Percentiles rank a stretch among this genome's conserved stretches.
phyloP scores from a whole-genome alignment of 768 basidiomycete genomes.

The Kwoniella dejecticola region DNA sequence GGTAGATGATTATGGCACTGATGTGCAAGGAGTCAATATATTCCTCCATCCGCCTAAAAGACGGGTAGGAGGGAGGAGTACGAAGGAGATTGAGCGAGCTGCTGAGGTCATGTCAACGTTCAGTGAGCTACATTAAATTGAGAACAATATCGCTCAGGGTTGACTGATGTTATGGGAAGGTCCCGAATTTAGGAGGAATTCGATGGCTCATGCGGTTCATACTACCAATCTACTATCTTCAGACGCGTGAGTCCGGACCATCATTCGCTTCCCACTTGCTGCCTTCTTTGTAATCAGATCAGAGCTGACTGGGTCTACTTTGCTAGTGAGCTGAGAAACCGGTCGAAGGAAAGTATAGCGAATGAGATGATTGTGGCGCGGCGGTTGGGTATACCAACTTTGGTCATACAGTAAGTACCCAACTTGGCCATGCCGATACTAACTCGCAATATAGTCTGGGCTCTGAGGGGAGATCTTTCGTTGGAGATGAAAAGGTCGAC shows the following conservation, averaged over 20 bases:
- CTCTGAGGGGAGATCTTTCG: not conserved
- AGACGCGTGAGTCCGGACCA: constrained; percentile 15
- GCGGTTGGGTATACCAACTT: constrained; percentile 15
- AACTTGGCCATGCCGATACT: too few relatives aligned
- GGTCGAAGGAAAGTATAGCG: constrained; percentile 16
- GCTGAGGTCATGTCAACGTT: not conserved
- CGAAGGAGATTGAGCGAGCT: not conserved
- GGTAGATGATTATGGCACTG: not conserved
- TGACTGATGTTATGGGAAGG: not conserved
- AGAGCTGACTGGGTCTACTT: not conserved
- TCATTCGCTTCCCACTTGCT: not conserved
- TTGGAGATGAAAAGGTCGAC: constrained; percentile 1
- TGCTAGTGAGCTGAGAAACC: not conserved
- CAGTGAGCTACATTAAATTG: not conserved
- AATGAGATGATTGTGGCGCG: constrained; percentile 12
- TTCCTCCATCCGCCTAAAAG: constrained; percentile 16
- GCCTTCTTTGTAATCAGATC: not conserved
- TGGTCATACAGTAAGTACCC: constrained; percentile 31
- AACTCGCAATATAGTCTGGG: too few relatives aligned
- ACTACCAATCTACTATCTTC: constrained; percentile 18
- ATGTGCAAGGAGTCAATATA: constrained; percentile 8
- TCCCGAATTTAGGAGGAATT: constrained; percentile 6
- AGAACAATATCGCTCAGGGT: too few relatives aligned
- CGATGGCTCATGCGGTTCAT: constrained; percentile 31
- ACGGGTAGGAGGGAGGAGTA: not conserved